Base-by-base conservation (phyloP, 805 yeast species). In the Ogataea corticis region DNA sequence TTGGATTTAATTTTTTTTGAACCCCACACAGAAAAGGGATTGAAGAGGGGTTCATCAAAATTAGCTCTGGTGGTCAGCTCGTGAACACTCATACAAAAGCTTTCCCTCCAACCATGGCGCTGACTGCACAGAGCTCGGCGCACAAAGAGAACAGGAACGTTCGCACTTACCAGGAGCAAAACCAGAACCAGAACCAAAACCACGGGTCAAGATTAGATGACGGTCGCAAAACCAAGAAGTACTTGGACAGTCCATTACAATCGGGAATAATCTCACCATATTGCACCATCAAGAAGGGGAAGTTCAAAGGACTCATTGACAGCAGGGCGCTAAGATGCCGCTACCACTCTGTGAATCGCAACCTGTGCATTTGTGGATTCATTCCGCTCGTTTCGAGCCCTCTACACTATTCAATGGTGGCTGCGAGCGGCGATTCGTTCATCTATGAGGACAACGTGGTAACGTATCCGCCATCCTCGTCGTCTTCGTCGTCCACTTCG, bases 311-410 rank as follows among this genome's bases (percentile, higher is more conserved):
- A 7, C 38, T 50, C 10, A 37, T 54, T 10, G 56, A 54, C 36
- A 50, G 51, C 44, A 33, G 58, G 27, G 42, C 50, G 50, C 50
- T 48, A 13, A 42, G 56, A 28, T 54, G 56, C 38, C 46, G 51
- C 23, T 50, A 54, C 28, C 58, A 54, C 44, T 39, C 46, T 7
- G 42, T 44, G 15, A 48, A 52, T 40, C 40, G 50, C 15, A 49
- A 36, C 25, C 34, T 52, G 7, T 54, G 58, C 38, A 41, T 46
- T n/a, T 54, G 58, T 43, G 51, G 45, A 10, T 46, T 38, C 34
- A 28, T 54, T 12, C 58, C 56, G 13, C 40, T 52, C 14, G 58
- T 51, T 5, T 51, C 58, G 16, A 54, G 58, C 36, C 58, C 58
- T 1, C 42, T 54, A 15, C 50, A 53, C 16, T 42, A 48, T 30